These are phyloP conservation scores for Cinnamomum micranthum DNA, from an alignment of 164 flowering plant genomes.

Conservation along the genomic window DNA sequence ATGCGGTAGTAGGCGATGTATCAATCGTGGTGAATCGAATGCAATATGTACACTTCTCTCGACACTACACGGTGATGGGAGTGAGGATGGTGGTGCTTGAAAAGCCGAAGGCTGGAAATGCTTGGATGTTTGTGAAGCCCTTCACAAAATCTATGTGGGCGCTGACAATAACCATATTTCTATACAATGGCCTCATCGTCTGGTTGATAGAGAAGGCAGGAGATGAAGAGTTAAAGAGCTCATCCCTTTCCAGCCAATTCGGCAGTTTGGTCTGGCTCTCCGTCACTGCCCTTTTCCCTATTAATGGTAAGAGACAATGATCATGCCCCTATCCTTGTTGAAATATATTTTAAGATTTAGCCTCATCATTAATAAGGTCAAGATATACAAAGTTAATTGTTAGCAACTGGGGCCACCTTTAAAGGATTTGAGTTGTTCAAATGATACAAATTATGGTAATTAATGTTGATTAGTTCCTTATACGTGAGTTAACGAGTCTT, in stretches of 20 bases:
- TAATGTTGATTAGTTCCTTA: too few species aligned
- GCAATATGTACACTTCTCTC: slow-evolving; percentile 24
- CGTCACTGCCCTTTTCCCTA: not conserved
- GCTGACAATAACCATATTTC: too few species aligned
- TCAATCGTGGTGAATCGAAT: slow-evolving; percentile 21
- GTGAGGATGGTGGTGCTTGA: slow-evolving; percentile 17
- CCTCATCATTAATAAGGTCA: not conserved
- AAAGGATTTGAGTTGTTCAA: too few species aligned
- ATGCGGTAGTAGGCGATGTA: slow-evolving; percentile 32
- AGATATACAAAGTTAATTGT: not conserved
- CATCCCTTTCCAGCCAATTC: too few species aligned
- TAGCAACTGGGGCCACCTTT: not conserved
- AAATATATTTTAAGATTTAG: not conserved
- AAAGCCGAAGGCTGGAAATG: not conserved
- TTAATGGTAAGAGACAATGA: not conserved
- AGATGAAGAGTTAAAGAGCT: too few species aligned
- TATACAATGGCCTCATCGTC: too few species aligned
- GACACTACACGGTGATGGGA: slow-evolving; percentile 23
- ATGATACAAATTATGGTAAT: too few species aligned
- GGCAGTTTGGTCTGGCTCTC: too few species aligned
- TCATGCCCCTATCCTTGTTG: not conserved
- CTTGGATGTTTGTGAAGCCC: slow-evolving; percentile 20
- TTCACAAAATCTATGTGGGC: too few species aligned
- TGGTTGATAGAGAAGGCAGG: too few species aligned
- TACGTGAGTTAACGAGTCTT: too few species aligned